Base-by-base conservation (phyloP, 768 basidiomycete species). In the Pisolithus sp. region DNA sequence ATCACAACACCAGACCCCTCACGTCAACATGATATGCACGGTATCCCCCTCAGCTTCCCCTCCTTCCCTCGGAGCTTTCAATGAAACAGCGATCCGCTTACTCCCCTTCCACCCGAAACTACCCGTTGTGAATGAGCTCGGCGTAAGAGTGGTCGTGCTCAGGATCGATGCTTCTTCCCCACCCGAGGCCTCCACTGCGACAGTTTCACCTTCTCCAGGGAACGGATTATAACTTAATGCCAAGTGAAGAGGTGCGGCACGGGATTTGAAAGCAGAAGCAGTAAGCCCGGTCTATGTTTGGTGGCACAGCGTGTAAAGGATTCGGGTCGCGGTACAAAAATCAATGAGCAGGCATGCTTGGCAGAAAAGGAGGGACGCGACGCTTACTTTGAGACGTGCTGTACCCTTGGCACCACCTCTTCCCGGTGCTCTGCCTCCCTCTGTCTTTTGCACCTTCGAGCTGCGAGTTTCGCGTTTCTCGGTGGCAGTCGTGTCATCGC, bases 91-190 rank as follows among this genome's bases (percentile, higher is more conserved):
- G 53, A 90, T 67, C 23, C 82, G 77, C 64, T 83, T 85, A 64
- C 67, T 78, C 2, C 84, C 89, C 64, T 89, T 91, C 89, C 89
- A 92, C 17, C 90, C 89, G 63, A 85, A 89, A 62, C 85, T 87
- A 10, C 89, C 87, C 0, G 87, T 89, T 13, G 72, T 60, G 67
- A 92, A 89, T 37, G 77, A 72, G 52, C 68, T 76, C 2, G 89
- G 79, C 4, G 75, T 57, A 7, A 89, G 73, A 0, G 77, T 76
- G 20, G 82, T 63, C 39, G 68, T 74, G 15, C 79, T 80, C 55
- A 89, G 71, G 62, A 78, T 74, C 9, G 85, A 87, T 24, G 80
- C 73, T 65, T n/a, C 26, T 26, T 45, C 26, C n/a, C 5, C 24
- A 24, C 24, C n/a, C 17, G n/a, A n/a, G n/a, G 89, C 88, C 4